Percentiles rank a stretch among this genome's conserved stretches.
Evolutionary conservation across 2,329 filamentous ascomycete species (phyloP).

Genomic region (Aspergillus versicolor): DNA sequence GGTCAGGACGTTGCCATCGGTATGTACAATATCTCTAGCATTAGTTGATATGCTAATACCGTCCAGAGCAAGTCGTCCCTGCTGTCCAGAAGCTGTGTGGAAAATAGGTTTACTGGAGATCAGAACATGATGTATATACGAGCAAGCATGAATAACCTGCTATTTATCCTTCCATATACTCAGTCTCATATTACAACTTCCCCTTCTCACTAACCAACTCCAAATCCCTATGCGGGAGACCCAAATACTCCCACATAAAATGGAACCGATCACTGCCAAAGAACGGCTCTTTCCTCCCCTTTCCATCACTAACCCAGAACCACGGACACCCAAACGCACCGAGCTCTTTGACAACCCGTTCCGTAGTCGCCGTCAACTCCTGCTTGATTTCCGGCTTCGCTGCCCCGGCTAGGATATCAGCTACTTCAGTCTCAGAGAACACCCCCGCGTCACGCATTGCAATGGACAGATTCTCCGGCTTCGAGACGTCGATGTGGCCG

Average conservation of each 20-base stretch:
- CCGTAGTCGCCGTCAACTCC: slow-evolving; percentile 58
- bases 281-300: slow-evolving; percentile 65
- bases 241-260: slow-evolving; percentile 67
- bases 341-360: slow-evolving; percentile 55
- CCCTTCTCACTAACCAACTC: slow-evolving; percentile 11
- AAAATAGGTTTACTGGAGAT: too few relatives aligned
- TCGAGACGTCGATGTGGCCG: slow-evolving; percentile 58
- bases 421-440: slow-evolving; percentile 49
- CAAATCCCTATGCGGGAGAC: slow-evolving; percentile 44
- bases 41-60: neutral
- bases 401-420: slow-evolving; percentile 56
- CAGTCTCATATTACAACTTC: neutral
- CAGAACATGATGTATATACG: too few relatives aligned
- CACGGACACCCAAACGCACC: slow-evolving; percentile 78
- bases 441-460: slow-evolving; percentile 23
- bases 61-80: neutral
- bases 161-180: too few relatives aligned
- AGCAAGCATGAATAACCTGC: too few relatives aligned
- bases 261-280: slow-evolving; percentile 71
- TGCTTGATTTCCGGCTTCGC: slow-evolving; percentile 52
- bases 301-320: slow-evolving; percentile 60
- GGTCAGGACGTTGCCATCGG: neutral
- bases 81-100: neutral
- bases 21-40: neutral
- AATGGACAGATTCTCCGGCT: slow-evolving; percentile 52